A percentile compares a stretch with the other conserved stretches of the same genome.
Evolutionary conservation across 2,329 filamentous ascomycete genomes (phyloP).

Genomic region (Pseudocercospora vitis): DNA sequence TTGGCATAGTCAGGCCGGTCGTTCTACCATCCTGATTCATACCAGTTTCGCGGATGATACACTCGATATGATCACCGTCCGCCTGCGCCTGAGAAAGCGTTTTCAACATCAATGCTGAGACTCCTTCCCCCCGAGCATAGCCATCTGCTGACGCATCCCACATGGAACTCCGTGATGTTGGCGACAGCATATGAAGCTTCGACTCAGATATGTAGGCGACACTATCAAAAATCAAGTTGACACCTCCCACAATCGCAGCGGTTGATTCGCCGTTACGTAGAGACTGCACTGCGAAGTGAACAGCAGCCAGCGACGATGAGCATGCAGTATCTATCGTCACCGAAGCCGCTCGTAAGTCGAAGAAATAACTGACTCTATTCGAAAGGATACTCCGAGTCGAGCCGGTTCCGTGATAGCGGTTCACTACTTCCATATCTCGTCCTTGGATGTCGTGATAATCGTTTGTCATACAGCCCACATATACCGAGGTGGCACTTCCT

Average conservation of each 20-base stretch:
- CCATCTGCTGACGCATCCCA: constrained; percentile 48
- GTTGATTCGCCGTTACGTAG: constrained; percentile 34
- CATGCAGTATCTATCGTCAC: constrained; percentile 48
- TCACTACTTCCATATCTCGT: constrained; percentile 24
- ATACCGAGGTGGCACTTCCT: constrained; percentile 26
- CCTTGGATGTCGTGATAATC: constrained; percentile 28
- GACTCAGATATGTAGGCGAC: constrained; percentile 19
- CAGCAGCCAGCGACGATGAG: constrained; percentile 43
- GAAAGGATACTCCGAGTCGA: constrained; percentile 25
- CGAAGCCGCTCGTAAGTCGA: constrained; percentile 29
- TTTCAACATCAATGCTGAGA: constrained; percentile 55
- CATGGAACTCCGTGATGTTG: constrained; percentile 33
- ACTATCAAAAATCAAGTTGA: constrained; percentile 33
- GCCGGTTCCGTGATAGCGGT: constrained; percentile 29
- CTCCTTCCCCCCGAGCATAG: constrained; percentile 56
- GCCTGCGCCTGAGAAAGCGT: constrained; percentile 49
- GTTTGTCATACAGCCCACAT: constrained; percentile 28
- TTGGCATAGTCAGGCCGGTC: constrained; percentile 44
- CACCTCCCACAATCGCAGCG: constrained; percentile 25
- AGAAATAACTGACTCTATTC: constrained; percentile 31
- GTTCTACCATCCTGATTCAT: constrained; percentile 42
- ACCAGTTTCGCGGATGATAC: constrained; percentile 40
- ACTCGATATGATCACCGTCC: constrained; percentile 49
- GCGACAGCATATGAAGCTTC: constrained; percentile 27
- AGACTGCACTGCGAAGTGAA: constrained; percentile 38